Conservation (phyloP, 2,329 filamentous ascomycete species). For the Ceratocystis variospora region DNA sequence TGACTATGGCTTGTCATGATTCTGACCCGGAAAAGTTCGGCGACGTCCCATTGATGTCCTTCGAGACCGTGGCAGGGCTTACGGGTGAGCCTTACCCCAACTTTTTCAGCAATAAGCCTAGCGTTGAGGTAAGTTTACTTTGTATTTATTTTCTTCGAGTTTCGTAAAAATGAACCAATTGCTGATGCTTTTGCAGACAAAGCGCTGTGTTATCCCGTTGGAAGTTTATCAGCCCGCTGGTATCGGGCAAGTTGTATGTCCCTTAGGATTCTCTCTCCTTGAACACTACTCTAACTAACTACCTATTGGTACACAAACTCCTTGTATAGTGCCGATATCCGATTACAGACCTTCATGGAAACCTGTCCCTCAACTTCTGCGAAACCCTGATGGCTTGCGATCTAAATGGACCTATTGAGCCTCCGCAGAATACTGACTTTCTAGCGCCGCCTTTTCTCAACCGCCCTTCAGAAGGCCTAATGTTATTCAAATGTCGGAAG, state of each 20-base stretch:
- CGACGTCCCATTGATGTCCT: neutral
- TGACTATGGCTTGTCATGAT: neutral
- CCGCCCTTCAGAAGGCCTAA: neutral
- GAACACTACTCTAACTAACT: neutral
- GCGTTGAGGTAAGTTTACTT: neutral
- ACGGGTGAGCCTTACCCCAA: slow-evolving; percentile 7
- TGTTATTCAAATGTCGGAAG: slow-evolving; percentile 10
- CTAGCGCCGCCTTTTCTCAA: slow-evolving; percentile 1
- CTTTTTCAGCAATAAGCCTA: neutral
- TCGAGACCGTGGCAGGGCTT: neutral
- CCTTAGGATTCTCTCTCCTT: no score
- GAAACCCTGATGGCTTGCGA: slow-evolving; percentile 10
- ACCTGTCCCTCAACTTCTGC: slow-evolving; percentile 4
- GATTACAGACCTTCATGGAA: neutral
- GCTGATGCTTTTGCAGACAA: neutral
- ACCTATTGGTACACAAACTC: no score
- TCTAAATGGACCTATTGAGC: neutral
- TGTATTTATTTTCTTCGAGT: no score
- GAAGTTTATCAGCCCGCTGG: slow-evolving; percentile 3
- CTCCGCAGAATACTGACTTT: neutral
- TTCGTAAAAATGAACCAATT: neutral
- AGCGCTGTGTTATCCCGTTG: neutral
- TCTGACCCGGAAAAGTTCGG: neutral
- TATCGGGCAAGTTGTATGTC: slow-evolving; percentile 13
- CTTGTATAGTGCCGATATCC: slow-evolving; percentile 6